Base-by-base conservation (phyloP, 108 stramenopile genomes). In the Nannochloropsis salina region DNA sequence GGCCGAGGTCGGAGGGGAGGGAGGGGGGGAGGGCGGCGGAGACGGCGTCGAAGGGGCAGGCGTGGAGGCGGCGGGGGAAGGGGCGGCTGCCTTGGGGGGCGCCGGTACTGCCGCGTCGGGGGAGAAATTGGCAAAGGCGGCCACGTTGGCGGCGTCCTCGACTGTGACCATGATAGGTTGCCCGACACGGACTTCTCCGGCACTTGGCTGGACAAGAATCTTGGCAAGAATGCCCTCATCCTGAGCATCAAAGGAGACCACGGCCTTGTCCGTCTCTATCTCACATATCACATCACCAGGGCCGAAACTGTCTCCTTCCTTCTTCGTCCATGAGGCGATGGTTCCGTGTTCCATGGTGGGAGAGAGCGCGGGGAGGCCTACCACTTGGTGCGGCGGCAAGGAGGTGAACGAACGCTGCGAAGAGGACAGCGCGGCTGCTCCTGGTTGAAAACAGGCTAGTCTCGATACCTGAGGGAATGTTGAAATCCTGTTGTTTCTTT, bases 201-300 rank as follows among this genome's bases (percentile, higher is more conserved):
- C 80, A 18, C 86, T 86, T 9, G 80, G 85, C 31, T 44, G 85
- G 3, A 88, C 83, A 18, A 86, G 86, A 9, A 89, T 87, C 86
- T 89, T 89, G n/a, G 88, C 89, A 41, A 89, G 42, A 15, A 84
- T 44, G 11, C 88, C 88, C 87, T 96, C 97, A 86, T 97, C 97
- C 87, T 95, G 95, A 4, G 94, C 94, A 87, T 98, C 98, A 89
- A 97, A 98, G 86, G 95, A 96, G 80, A 99, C 97, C 82, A 94
- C 92, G 20, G 98, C 98, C 92, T 99, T 99, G 90, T 99, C 98
- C 1, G 98, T 99, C 86, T 99, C 97, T 83, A 99, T 96, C 80
- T 97, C 94, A 61, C 96, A 96, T 74, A 99, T 43, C 82, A 94
- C 91, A 90, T 95, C 93, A n/a, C 98, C 98, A 1, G 98, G 96